These are phyloP conservation scores for Boletus speciosus DNA, from an alignment of 768 basidiomycete genomes.

Conservation along the genomic window DNA sequence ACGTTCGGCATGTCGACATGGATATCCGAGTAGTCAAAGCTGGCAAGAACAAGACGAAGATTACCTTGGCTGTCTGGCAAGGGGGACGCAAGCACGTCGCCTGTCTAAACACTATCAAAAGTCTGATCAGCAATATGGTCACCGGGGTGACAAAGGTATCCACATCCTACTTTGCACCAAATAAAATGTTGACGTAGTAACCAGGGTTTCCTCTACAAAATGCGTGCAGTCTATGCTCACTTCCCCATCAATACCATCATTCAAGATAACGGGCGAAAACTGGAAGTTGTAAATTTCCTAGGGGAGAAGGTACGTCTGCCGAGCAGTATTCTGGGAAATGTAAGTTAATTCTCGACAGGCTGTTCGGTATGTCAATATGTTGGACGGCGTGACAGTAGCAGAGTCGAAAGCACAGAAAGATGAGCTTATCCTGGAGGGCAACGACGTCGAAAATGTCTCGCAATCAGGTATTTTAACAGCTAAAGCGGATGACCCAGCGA, in stretches of 20 bases:
- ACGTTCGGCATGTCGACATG: conserved; percentile 91
- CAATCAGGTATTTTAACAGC: conserved; percentile 68
- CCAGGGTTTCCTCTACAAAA: conserved; percentile 99
- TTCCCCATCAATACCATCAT: conserved; percentile 99
- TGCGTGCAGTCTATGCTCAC: conserved; percentile 99
- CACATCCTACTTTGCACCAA: neutral
- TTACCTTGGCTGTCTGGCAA: conserved; percentile 96
- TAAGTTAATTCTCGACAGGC: conserved; percentile 45
- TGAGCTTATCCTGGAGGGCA: conserved; percentile 90
- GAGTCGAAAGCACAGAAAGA: conserved; percentile 95
- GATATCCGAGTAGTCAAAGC: conserved; percentile 78
- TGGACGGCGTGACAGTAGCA: conserved; percentile 76
- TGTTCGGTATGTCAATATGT: conserved; percentile 89
- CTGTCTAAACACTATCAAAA: conserved; percentile 94
- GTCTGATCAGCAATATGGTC: conserved; percentile 96
- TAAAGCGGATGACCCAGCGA: neutral
- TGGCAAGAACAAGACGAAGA: conserved; percentile 65
- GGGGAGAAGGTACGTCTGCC: conserved; percentile 76
- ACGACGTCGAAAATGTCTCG: conserved; percentile 95
- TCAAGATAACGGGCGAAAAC: conserved; percentile 60
- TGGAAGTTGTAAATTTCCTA: conserved; percentile 95
- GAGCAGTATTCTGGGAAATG: neutral
- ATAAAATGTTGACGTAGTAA: conserved; percentile 2
- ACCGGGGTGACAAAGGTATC: conserved; percentile 90
- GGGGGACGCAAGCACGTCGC: conserved; percentile 98